These are phyloP conservation scores for Sphaerostilbella broomeana DNA, from an alignment of 2,329 filamentous ascomycete species.

Conservation along the genomic window DNA sequence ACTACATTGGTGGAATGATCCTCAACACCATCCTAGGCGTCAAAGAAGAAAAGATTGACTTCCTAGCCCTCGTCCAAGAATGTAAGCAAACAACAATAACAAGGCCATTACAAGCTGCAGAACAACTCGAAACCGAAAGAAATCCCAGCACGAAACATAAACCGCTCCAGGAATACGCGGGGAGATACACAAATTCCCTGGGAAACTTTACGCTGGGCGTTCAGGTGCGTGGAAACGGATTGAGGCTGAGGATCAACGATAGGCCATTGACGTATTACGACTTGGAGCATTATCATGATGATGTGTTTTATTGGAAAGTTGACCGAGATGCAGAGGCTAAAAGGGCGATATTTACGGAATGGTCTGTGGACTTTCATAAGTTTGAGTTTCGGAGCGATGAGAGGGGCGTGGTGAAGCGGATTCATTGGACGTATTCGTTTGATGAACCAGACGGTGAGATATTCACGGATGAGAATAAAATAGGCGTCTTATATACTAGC, in stretches of 20 bases:
- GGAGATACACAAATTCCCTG: neutral
- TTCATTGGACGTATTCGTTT: neutral
- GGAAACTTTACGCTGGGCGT: neutral
- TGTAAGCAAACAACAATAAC: neutral
- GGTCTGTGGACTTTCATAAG: neutral
- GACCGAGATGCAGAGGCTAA: neutral
- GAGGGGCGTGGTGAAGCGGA: neutral
- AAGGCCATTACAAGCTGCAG: neutral
- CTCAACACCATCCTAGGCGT: neutral
- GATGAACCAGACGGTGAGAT: neutral
- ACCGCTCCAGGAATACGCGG: neutral
- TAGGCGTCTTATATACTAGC: too few species aligned
- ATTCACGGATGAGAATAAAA: neutral
- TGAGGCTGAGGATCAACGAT: neutral
- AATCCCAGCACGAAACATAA: neutral
- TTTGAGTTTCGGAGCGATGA: neutral
- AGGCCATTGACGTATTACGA: neutral
- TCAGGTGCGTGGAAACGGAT: neutral
- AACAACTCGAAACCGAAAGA: neutral
- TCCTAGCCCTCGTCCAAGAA: neutral
- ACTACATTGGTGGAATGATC: neutral
- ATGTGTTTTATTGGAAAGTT: neutral
- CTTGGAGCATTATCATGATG: neutral
- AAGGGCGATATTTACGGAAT: neutral
- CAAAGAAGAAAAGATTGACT: neutral